Evolutionary conservation across 345 rosid species (phyloP).

Genomic region (Atalantia buxifolia): DNA sequence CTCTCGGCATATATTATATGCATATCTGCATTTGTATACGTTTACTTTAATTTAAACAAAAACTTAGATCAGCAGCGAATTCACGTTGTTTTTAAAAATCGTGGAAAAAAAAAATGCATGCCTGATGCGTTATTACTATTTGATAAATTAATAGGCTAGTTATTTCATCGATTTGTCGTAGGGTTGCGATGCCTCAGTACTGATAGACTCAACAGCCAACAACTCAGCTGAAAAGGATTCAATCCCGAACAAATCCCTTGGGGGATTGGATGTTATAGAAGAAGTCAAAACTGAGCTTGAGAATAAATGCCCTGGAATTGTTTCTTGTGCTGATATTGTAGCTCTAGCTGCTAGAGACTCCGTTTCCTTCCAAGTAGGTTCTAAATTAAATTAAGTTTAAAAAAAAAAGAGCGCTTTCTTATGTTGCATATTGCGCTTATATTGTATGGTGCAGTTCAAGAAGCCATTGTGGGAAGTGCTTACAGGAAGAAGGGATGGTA

Average conservation of each 20-base stretch:
- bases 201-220: slow-evolving; percentile 28
- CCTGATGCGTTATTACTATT: background rate
- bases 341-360: slow-evolving; percentile 44
- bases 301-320: slow-evolving; percentile 36
- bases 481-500: slow-evolving; percentile 50
- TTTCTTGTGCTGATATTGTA: slow-evolving; percentile 50
- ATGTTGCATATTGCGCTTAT: background rate
- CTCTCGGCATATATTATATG: too few relatives aligned
- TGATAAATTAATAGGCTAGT: slow-evolving; percentile 1
- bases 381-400: background rate
- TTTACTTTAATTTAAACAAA: background rate
- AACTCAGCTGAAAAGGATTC: slow-evolving; percentile 35
- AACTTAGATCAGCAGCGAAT: too few relatives aligned
- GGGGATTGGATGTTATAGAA: slow-evolving; percentile 37
- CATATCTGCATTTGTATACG: too few relatives aligned
- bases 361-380: slow-evolving; percentile 32
- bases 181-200: slow-evolving; percentile 43
- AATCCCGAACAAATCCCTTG: slow-evolving; percentile 26
- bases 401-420: too few relatives aligned
- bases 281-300: slow-evolving; percentile 37
- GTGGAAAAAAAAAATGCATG: background rate
- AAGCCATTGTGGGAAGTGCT: slow-evolving; percentile 40
- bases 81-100: background rate
- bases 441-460: slow-evolving; percentile 22
- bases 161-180: slow-evolving; percentile 30